A percentile compares a stretch with the other conserved stretches of the same genome.
Conservation (phyloP, 73 alveolate genomes). For the Paramecium biaurelia region DNA sequence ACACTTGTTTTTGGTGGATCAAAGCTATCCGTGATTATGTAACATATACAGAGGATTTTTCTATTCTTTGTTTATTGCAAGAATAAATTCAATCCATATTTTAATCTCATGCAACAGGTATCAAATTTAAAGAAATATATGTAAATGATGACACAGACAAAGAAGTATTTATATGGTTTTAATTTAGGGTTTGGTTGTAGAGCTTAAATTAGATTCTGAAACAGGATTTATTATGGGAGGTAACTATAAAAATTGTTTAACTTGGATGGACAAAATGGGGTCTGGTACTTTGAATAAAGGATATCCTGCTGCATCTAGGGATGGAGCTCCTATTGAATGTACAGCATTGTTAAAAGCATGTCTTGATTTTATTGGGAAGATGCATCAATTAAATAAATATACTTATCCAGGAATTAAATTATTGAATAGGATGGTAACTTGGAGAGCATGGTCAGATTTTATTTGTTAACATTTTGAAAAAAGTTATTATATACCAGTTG, state of each 20-base stretch:
- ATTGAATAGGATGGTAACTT: conserved; percentile 69
- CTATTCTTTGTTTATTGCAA: neutral
- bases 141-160: conserved; percentile 91
- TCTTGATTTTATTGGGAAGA: conserved; percentile 69
- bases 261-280: conserved; percentile 99
- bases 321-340: conserved; percentile 98
- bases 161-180: conserved; percentile 90
- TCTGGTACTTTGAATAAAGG: conserved; percentile 91
- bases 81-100: conserved; percentile 58
- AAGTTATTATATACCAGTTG: conserved; percentile 79
- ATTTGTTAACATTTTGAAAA: conserved; percentile 81
- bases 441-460: conserved; percentile 76
- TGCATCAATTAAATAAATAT: neutral
- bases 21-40: conserved; percentile 62
- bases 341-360: conserved; percentile 85
- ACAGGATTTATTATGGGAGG: conserved; percentile 98
- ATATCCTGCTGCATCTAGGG: conserved; percentile 97
- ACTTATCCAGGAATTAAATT: conserved; percentile 62
- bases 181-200: neutral
- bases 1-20: conserved; percentile 96
- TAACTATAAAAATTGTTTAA: conserved; percentile 91
- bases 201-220: conserved; percentile 71
- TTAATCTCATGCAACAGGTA: conserved; percentile 75
- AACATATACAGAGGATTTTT: conserved; percentile 50
- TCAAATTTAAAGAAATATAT: conserved; percentile 92